Evolutionary conservation across 805 yeast species (phyloP), one percentile per base, ranked within the genome.

Genomic region (Starmera amethionina): DNA sequence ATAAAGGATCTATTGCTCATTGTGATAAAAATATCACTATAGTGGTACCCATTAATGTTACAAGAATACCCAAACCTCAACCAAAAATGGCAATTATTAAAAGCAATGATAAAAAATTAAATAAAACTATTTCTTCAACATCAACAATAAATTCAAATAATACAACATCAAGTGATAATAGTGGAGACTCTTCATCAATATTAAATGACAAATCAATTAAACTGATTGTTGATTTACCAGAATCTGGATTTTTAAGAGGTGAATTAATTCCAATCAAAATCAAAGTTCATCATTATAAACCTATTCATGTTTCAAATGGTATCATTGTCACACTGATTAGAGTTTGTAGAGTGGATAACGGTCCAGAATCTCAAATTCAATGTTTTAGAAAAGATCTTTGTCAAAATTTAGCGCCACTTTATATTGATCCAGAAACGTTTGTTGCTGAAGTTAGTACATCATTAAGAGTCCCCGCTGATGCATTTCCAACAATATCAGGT

Each of bases 311-410:
- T 47, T 60, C 81, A 12, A 75, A 75, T 34, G 95, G 95, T 0
- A 68, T 87, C 3, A 82, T 87, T 6, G 72, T 83, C 11, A 87
- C 96, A 0, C 64, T 88, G 38, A 84, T 85, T 8, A 65, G 97
- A 42, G 79, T 89, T 5, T 84, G 95, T 47, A 68, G 93, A 12
- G 73, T 80, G 30, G 77, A 75, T 50, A 70, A 77, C 39, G 70
- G 80, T 40, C 68, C 73, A 41, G 80, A 82, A 56, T 49, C 65
- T 43, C 50, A 70, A 42, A 52, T 61, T 32, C 69, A 66, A 43
- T 59, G 90, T 1, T 88, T 81, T 57, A 65, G 97, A 42, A 88
- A 88, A 56, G 97, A 88, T 55, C 63, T 88, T 7, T 74, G 80
- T 31, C 97, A 88, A 59, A 71, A 75, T 30, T 73, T 86, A 1